Base-by-base conservation (phyloP, 2,329 filamentous ascomycete genomes). In the Fusarium heterosporum region DNA sequence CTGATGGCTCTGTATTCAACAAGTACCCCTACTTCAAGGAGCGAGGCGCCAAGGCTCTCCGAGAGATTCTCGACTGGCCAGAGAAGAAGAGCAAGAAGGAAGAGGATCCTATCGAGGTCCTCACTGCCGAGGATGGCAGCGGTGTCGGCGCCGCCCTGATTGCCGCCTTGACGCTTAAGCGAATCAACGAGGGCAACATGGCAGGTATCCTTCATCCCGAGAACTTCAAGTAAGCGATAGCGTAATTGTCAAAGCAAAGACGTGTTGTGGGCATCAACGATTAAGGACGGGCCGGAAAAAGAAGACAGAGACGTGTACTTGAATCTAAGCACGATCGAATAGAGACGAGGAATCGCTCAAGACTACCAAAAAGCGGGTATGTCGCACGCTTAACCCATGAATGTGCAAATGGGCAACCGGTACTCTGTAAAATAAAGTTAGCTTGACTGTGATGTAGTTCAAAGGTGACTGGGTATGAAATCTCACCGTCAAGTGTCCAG, bases 21-120 rank as follows among this genome's bases (percentile, higher is more conserved):
- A 98, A 98, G 79, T 99, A 99, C 82, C 96, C 96, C 13, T 92
- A 97, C 81, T 99, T 99, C 87, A 97, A 97, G 85, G 88, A 89
- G 58, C 91, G 96, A 54, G 94, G 95, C 55, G 95, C 96, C 14
- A 85, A 90, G 78, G 96, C 96, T 28, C 87, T 99, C 52, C 89
- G 93, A 55, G 96, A 99, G 84, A 97, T 99, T 69, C 88, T 99
- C 36, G 95, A 97, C 83, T 98, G 95, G 94, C 88, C 91, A 4
- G 88, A 76, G 46, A 92, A 92, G 81, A 85, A 83, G 62, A 81
- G 80, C 71, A 77, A 84, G 48, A 90, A 89, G 78, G 90, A 92
- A 74, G 90, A 93, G 77, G 93, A 98, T 74, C 94, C 93, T 9
- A 86, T 99, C 54, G 90, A 94, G 81, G 89, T 98, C 70, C 80